A percentile compares a stretch with the other conserved stretches of the same genome.
Conservation (phyloP, 2,329 filamentous ascomycete species). For the Alternaria panax region DNA sequence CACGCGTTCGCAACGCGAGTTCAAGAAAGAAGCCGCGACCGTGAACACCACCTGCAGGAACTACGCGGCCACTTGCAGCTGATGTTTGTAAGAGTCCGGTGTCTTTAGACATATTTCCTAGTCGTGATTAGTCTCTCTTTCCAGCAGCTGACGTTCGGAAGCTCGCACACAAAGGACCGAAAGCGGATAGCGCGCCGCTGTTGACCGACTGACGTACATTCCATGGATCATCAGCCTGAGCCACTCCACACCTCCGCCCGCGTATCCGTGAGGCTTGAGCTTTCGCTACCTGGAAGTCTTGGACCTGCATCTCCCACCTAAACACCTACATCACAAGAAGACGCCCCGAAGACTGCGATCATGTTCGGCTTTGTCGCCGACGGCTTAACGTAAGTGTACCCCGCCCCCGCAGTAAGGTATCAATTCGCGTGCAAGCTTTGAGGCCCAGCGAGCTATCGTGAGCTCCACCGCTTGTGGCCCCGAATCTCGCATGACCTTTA, state of each 20-base stretch:
- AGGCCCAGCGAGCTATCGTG: neutral
- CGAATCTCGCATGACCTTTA: slow-evolving; percentile 20
- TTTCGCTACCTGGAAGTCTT: slow-evolving; percentile 14
- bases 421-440: slow-evolving; percentile 22
- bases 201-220: slow-evolving; percentile 19
- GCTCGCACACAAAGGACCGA: slow-evolving; percentile 9
- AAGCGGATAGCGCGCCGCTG: slow-evolving; percentile 13
- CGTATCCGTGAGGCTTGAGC: slow-evolving; percentile 26
- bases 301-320: neutral
- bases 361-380: slow-evolving; percentile 52
- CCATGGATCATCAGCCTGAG: slow-evolving; percentile 15
- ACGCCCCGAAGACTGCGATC: slow-evolving; percentile 10
- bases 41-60: neutral
- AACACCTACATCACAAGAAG: slow-evolving; percentile 12
- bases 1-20: neutral
- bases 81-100: neutral
- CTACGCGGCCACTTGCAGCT: neutral
- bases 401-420: slow-evolving; percentile 30
- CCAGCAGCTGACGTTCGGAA: slow-evolving; percentile 9
- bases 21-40: neutral
- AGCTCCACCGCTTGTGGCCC: slow-evolving; percentile 11
- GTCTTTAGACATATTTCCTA: neutral
- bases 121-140: neutral
- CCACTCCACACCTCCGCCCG: slow-evolving; percentile 29
- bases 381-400: slow-evolving; percentile 47